phyloP scores from a whole-genome alignment of 306 rosid genomes.

The Sesbania bispinosa region DNA sequence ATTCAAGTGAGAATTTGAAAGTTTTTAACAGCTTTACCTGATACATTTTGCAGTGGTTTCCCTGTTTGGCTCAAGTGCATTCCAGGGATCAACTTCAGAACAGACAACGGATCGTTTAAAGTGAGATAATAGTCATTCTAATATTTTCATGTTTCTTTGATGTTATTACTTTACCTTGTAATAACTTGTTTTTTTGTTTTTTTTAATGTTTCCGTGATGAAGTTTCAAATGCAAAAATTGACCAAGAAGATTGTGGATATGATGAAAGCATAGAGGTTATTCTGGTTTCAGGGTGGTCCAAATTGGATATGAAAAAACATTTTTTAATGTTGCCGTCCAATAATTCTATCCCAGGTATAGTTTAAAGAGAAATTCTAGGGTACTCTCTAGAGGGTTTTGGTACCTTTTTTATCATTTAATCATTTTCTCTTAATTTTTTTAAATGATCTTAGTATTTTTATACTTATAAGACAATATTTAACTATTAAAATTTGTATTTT shows the following conservation, averaged over 20 bases:
- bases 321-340: too few relatives aligned
- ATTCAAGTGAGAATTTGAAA: conserved; percentile 7
- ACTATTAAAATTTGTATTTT: too few relatives aligned
- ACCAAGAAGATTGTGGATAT: conserved; percentile 79
- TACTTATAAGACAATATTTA: too few relatives aligned
- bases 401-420: too few relatives aligned
- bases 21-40: not conserved
- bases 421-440: too few relatives aligned
- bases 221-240: conserved; percentile 85
- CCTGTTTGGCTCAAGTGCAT: conserved; percentile 99
- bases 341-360: too few relatives aligned
- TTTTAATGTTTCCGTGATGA: conserved; percentile 25
- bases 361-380: too few relatives aligned
- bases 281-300: conserved; percentile 87
- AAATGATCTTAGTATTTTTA: too few relatives aligned
- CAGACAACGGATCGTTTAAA: conserved; percentile 92
- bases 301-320: too few relatives aligned
- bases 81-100: conserved; percentile 88
- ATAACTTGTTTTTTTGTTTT: conserved; percentile 2
- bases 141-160: not conserved
- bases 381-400: too few relatives aligned
- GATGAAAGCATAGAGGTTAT: conserved; percentile 96
- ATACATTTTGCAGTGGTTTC: conserved; percentile 65
- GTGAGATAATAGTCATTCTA: conserved; percentile 36
- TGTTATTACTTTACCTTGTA: conserved; percentile 6